phyloP scores from a whole-genome alignment of 345 rosid genomes.

The Cochlearia excelsa region DNA sequence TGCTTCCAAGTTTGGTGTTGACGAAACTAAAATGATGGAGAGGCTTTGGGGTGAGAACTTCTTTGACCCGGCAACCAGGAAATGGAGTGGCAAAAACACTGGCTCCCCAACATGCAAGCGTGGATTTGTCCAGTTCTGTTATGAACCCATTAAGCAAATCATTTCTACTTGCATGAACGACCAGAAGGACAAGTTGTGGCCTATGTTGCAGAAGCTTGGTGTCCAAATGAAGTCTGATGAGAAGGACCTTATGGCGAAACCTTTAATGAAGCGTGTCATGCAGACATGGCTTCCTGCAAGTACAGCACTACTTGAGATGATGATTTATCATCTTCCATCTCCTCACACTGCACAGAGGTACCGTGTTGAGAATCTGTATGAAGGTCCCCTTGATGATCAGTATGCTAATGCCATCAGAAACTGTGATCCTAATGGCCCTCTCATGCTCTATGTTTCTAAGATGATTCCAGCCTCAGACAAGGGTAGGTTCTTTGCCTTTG shows the following conservation, averaged over 20 bases:
- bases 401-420: conserved; percentile 67
- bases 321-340: conserved; percentile 74
- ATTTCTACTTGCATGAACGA: conserved; percentile 77
- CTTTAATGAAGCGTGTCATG: conserved; percentile 89
- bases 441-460: conserved; percentile 83
- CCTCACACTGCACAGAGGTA: conserved; percentile 68
- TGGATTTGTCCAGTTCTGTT: conserved; percentile 85
- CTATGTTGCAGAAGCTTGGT: conserved; percentile 65
- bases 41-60: conserved; percentile 43
- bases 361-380: conserved; percentile 84
- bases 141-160: conserved; percentile 80
- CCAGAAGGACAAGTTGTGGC: conserved; percentile 84
- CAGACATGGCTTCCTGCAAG: conserved; percentile 88
- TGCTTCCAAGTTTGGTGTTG: conserved; percentile 81
- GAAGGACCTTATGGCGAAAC: conserved; percentile 70
- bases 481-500: conserved; percentile 83
- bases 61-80: conserved; percentile 75
- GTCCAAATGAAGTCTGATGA: conserved; percentile 65
- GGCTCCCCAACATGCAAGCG: conserved; percentile 69
- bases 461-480: conserved; percentile 90
- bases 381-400: conserved; percentile 75
- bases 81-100: conserved; percentile 67
- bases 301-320: conserved; percentile 72
- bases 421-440: conserved; percentile 80
- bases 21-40: conserved; percentile 81